Evolutionary conservation across 73 alveolate genomes (phyloP).

Genomic region (Breviolum minutum): DNA sequence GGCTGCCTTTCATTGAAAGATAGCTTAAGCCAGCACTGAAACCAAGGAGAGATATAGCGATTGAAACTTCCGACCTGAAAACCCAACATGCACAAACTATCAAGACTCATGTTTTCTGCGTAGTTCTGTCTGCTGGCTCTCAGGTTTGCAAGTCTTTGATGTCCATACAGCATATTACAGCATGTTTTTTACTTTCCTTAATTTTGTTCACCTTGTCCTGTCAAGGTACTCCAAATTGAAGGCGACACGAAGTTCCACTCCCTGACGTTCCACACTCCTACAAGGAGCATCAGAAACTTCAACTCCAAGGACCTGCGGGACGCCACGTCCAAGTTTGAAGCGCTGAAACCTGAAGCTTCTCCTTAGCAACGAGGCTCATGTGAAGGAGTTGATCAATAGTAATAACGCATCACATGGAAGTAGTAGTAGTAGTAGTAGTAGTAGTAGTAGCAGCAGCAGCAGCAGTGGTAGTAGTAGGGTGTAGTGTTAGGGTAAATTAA

Average conservation of each 20-base stretch:
- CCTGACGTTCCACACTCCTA: constrained; percentile 23
- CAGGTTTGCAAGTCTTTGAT: neutral
- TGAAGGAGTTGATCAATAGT: no score
- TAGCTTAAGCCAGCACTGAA: constrained; percentile 52
- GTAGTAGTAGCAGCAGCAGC: no score
- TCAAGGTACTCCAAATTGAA: constrained; percentile 31
- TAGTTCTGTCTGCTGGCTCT: neutral
- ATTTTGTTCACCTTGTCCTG: neutral
- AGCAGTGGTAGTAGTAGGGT: no score
- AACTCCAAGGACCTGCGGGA: neutral
- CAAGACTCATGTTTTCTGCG: neutral
- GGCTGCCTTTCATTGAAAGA: constrained; percentile 72
- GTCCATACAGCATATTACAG: no score
- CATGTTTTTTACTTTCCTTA: no score
- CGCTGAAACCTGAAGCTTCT: constrained; percentile 45
- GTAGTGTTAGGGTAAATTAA: no score
- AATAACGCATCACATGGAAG: neutral
- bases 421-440: neutral
- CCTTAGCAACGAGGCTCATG: neutral
- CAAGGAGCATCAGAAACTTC: constrained; percentile 62
- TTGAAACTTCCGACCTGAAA: constrained; percentile 49
- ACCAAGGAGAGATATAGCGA: constrained; percentile 37
- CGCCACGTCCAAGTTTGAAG: constrained; percentile 52
- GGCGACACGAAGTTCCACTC: constrained; percentile 46
- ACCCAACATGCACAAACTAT: neutral